phyloP scores from a whole-genome alignment of 73 alveolate species.

The Paramecium sexaurelia region DNA sequence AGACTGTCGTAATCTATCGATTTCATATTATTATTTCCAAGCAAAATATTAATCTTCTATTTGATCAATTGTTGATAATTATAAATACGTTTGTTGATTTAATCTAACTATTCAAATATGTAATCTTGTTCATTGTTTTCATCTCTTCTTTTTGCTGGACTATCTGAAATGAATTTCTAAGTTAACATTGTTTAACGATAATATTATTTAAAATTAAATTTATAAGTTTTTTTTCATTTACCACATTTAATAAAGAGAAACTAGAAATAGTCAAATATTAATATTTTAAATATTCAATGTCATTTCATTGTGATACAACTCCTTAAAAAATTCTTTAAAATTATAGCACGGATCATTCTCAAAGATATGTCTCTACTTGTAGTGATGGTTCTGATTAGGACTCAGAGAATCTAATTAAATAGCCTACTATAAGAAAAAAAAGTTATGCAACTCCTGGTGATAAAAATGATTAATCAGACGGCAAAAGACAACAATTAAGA shows the following conservation, averaged over 20 bases:
- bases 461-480: neutral
- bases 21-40: neutral
- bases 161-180: slow-evolving; percentile 19
- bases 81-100: neutral
- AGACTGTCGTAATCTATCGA: neutral
- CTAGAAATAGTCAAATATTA: neutral
- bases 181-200: slow-evolving; percentile 20
- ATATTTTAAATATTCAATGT: slow-evolving; percentile 17
- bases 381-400: neutral
- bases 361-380: neutral
- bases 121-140: slow-evolving; percentile 14
- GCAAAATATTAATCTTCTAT: neutral
- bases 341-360: slow-evolving; percentile 35
- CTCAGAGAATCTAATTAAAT: neutral
- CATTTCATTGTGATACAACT: neutral
- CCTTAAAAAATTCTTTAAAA: neutral
- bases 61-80: slow-evolving; percentile 16
- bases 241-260: neutral
- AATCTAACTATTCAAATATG: slow-evolving; percentile 9
- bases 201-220: slow-evolving; percentile 22
- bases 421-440: neutral
- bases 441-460: slow-evolving; percentile 21
- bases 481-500: slow-evolving; percentile 11
- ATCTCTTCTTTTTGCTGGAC: slow-evolving; percentile 26
- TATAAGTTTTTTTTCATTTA: neutral